These are phyloP conservation scores for Alternaria sp. DNA, from an alignment of 2,329 filamentous ascomycete genomes.

Conservation along the genomic window DNA sequence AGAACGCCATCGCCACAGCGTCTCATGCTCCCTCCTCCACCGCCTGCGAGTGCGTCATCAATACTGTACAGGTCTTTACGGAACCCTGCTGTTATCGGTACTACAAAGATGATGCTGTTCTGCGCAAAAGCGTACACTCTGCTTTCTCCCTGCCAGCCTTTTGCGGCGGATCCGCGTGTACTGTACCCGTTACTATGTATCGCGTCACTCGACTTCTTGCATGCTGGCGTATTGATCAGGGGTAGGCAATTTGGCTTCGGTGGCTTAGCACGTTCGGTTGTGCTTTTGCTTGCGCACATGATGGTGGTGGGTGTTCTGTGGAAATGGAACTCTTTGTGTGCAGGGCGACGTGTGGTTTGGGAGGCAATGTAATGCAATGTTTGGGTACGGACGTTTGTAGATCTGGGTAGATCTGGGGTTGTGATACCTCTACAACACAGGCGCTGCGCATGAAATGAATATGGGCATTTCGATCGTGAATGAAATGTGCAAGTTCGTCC, in stretches of 20 bases:
- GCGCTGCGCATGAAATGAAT: neutral
- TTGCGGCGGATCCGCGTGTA: conserved; percentile 70
- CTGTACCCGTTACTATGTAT: conserved; percentile 73
- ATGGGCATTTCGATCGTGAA: neutral
- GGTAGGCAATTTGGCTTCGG: conserved; percentile 37
- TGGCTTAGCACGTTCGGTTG: conserved; percentile 51
- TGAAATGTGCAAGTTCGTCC: neutral
- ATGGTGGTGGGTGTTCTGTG: conserved; percentile 53
- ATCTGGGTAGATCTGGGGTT: conserved; percentile 10
- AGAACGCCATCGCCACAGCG: conserved; percentile 36
- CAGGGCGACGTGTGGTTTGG: conserved; percentile 37
- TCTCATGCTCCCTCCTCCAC: conserved; percentile 48
- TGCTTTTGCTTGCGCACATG: conserved; percentile 60
- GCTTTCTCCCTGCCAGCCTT: conserved; percentile 74
- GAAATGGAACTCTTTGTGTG: conserved; percentile 44
- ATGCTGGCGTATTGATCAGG: conserved; percentile 28
- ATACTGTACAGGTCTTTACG: conserved; percentile 26
- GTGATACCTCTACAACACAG: conserved; percentile 18
- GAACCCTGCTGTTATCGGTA: conserved; percentile 43
- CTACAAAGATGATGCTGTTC: conserved; percentile 69
- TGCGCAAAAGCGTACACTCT: conserved; percentile 72
- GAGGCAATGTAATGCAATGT: conserved; percentile 17
- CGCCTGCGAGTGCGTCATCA: conserved; percentile 20
- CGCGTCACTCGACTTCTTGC: conserved; percentile 69
- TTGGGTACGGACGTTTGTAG: neutral